phyloP scores from a whole-genome alignment of 2,329 filamentous ascomycete genomes.

The Aspergillus tanneri region DNA sequence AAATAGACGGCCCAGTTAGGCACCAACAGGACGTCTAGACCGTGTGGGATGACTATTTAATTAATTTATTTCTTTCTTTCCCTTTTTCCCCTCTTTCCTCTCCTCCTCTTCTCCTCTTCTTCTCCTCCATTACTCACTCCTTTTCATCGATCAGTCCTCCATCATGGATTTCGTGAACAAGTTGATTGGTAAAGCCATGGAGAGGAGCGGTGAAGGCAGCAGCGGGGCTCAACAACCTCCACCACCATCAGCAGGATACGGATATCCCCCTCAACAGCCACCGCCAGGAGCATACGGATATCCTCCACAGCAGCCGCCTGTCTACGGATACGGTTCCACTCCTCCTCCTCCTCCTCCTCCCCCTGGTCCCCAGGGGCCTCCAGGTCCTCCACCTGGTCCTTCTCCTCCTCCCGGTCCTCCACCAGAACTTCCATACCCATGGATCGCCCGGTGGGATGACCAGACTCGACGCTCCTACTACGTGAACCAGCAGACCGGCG shows the following conservation, averaged over 20 bases:
- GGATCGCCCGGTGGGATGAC: slow-evolving; percentile 47
- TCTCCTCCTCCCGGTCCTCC: not conserved
- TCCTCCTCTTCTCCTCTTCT: not conserved
- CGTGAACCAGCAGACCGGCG: slow-evolving; percentile 49
- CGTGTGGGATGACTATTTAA: not conserved
- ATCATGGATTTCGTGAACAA: slow-evolving; percentile 32
- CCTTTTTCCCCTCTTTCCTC: not conserved
- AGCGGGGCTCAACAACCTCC: not conserved
- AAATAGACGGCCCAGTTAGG: too few species aligned
- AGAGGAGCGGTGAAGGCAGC: slow-evolving; percentile 14
- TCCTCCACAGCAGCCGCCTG: not conserved
- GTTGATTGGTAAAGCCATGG: slow-evolving; percentile 28
- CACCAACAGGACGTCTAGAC: too few species aligned
- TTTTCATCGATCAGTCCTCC: not conserved
- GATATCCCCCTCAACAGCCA: not conserved
- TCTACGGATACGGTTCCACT: not conserved
- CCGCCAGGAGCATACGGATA: not conserved
- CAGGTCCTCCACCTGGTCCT: too few species aligned
- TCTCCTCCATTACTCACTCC: not conserved
- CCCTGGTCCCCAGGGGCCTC: not conserved
- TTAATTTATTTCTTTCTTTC: not conserved
- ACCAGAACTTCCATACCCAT: slow-evolving; percentile 38
- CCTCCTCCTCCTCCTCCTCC: slow-evolving; percentile 6
- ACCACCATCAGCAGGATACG: not conserved
- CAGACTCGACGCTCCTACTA: slow-evolving; percentile 45